Base-by-base conservation (phyloP, 1,139 yeast genomes). In the Kodamaea fungicola region DNA sequence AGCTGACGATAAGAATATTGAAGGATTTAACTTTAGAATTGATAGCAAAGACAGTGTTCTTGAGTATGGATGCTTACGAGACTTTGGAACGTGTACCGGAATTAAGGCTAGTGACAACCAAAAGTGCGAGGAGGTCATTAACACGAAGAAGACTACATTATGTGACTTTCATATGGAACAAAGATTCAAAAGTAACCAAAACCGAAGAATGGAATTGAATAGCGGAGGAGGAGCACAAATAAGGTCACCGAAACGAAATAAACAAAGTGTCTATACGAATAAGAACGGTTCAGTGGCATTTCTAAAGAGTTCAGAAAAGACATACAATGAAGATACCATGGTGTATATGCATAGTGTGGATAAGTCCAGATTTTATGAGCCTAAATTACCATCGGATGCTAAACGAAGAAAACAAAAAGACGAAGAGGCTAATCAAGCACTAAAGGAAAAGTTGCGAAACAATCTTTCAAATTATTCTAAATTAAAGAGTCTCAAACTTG, bases 161-260 rank as follows among this genome's bases (percentile, higher is more conserved):
- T 90, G 97, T 58, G 80, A 78, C 26, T 86, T 66, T 50, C 97
- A 90, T 52, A 64, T 75, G 24, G 90, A 87, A 44, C 51, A 71
- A 36, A 71, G 78, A 30, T 67, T 80, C 39, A 71, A 76, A 36
- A 71, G 67, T 25, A 65, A 78, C 1, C 74, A 78, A 25, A 67
- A 79, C 7, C 69, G 76, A 41, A 66, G 97, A 47, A 77, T 86
- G 71, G 96, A 88, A 57, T 67, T 89, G 38, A 84, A 80, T 48
- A 81, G 87, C 4, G 70, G 77, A 34, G 82, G 87, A 2, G 70
- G 77, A 35, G 72, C 74, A 21, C 67, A 77, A 42, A 49, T 65
- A 59, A 60, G 61, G 47, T 62, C 71, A 2, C 74, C 73, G 0
- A 50, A 49, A 33, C 44, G 43, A 33, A 48, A 46, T 12, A 57